Evolutionary conservation across 73 alveolate genomes (phyloP).

Genomic region (Paramecium octaurelia): DNA sequence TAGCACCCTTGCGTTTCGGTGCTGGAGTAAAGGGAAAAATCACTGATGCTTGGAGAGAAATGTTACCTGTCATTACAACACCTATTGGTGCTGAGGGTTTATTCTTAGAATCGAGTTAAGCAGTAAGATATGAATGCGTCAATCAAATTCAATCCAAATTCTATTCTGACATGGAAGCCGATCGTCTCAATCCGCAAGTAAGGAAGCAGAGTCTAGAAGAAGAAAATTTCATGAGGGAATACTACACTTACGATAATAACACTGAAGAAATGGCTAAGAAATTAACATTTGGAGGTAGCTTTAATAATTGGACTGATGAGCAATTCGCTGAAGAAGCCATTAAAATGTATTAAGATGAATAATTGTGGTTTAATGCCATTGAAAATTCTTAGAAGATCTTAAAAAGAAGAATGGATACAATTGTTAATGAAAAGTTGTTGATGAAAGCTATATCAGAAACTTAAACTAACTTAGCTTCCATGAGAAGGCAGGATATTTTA

Average conservation of each 20-base stretch:
- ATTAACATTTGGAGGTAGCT: constrained; percentile 56
- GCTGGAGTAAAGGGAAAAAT: constrained; percentile 76
- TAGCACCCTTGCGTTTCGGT: constrained; percentile 69
- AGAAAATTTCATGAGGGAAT: not conserved
- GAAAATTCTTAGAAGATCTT: not conserved
- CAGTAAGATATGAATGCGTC: not conserved
- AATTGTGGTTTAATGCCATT: constrained; percentile 8
- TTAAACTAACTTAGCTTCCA: not conserved
- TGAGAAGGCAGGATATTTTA: constrained; percentile 7
- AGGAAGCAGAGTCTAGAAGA: not conserved
- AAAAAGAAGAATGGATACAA: constrained; percentile 55
- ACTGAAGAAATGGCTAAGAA: not conserved
- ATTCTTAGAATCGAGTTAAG: constrained; percentile 33
- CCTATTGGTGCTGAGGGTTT: constrained; percentile 74
- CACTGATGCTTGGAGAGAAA: constrained; percentile 63
- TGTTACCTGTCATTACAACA: constrained; percentile 71
- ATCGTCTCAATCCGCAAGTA: not conserved
- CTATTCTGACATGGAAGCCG: not conserved
- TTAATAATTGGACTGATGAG: constrained; percentile 28
- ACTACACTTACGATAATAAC: not conserved
- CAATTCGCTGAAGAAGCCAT: constrained; percentile 51
- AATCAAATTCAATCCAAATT: constrained; percentile 6
- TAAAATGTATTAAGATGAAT: constrained; percentile 28
- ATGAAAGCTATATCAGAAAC: not conserved
- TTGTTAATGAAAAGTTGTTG: not conserved